Evolutionary conservation across 345 rosid species (phyloP).

Genomic region (Gossypium ekmanianum): DNA sequence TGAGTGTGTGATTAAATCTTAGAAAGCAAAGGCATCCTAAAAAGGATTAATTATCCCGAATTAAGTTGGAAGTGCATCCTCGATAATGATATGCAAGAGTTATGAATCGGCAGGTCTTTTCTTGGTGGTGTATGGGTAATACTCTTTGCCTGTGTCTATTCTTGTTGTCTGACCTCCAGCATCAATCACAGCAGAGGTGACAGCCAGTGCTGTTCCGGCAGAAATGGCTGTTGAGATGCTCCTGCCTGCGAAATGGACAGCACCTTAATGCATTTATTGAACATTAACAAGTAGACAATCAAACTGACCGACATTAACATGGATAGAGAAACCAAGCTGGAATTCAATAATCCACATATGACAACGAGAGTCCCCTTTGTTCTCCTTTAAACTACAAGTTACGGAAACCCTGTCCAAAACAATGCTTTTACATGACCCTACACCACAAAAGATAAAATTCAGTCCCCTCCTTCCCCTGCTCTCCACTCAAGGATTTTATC

Average conservation of each 20-base stretch:
- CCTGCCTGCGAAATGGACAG: slow-evolving; percentile 50
- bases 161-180: slow-evolving; percentile 93
- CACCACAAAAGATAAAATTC: background rate
- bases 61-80: slow-evolving; percentile 9
- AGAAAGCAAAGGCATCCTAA: slow-evolving; percentile 28
- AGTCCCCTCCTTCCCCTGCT: background rate
- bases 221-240: slow-evolving; percentile 75
- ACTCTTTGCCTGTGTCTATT: slow-evolving; percentile 82
- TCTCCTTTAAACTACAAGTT: background rate
- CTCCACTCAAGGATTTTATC: background rate
- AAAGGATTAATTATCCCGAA: background rate
- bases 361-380: background rate
- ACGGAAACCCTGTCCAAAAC: background rate
- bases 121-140: slow-evolving; percentile 85
- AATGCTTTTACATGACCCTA: background rate
- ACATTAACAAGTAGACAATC: background rate
- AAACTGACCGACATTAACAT: background rate
- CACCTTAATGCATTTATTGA: background rate
- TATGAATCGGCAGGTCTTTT: slow-evolving; percentile 63
- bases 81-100: slow-evolving; percentile 17
- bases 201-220: slow-evolving; percentile 84
- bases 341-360: background rate
- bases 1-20: slow-evolving; percentile 40
- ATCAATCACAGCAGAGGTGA: slow-evolving; percentile 80
- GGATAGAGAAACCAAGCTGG: background rate